Evolutionary conservation across 495 filamentous ascomycete genomes (phyloP).

Genomic region (Articulospora tetracladia): DNA sequence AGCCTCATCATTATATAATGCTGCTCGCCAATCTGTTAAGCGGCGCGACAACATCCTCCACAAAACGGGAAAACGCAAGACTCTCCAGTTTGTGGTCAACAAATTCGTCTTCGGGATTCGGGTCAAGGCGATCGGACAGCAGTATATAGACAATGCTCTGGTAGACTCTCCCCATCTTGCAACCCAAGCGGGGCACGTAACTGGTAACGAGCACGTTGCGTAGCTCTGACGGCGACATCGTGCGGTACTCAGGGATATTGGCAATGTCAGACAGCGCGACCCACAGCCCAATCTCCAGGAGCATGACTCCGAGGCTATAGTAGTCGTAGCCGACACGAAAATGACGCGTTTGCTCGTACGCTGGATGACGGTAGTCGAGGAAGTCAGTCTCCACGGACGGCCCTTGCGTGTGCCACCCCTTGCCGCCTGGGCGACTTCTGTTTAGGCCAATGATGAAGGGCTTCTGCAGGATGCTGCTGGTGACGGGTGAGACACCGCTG

Average conservation of each 20-base stretch:
- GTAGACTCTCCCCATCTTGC: too few relatives aligned
- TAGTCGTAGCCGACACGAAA: not conserved
- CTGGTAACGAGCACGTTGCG: too few relatives aligned
- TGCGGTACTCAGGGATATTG: not conserved
- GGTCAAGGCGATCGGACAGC: too few relatives aligned
- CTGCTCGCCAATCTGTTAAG: too few relatives aligned
- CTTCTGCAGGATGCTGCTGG: not conserved
- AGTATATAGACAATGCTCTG: too few relatives aligned
- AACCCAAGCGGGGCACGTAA: too few relatives aligned
- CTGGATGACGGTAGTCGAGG: not conserved
- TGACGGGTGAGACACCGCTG: not conserved
- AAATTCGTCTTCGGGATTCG: too few relatives aligned
- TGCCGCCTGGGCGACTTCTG: not conserved
- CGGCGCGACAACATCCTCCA: too few relatives aligned
- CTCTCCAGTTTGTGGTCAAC: too few relatives aligned
- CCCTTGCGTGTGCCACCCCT: not conserved
- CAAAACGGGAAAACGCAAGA: too few relatives aligned
- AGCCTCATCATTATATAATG: too few relatives aligned
- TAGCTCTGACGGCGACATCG: not conserved
- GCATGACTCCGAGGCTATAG: not conserved
- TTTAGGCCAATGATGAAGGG: not conserved
- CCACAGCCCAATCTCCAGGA: conserved; percentile 1
- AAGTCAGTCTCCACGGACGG: not conserved
- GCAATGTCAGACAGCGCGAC: not conserved
- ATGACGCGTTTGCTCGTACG: not conserved